Evolutionary conservation across 225 moss, liverwort and hornwort species (phyloP).

Genomic region (Polytrichum formosum): DNA sequence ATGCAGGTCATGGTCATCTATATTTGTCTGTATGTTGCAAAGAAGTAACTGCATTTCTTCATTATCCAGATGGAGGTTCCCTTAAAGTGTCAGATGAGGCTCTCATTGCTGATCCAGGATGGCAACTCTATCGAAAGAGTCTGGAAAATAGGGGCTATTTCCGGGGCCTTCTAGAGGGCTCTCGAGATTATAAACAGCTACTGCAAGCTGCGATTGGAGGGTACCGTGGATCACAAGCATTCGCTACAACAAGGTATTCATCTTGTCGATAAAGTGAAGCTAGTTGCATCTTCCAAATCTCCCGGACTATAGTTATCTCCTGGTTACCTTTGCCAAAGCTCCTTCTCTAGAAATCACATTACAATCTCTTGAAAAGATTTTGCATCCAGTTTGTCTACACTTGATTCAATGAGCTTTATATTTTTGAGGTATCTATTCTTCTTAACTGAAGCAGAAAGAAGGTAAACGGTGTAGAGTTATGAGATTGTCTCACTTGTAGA

Average conservation of each 20-base stretch:
- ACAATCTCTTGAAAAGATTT: too few relatives aligned
- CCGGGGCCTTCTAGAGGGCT: constrained; percentile 71
- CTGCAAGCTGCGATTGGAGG: constrained; percentile 63
- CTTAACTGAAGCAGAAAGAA: too few relatives aligned
- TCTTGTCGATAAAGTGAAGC: constrained; percentile 1
- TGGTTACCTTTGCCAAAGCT: too few relatives aligned
- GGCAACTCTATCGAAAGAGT: constrained; percentile 70
- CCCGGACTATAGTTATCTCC: too few relatives aligned
- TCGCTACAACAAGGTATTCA: constrained; percentile 58
- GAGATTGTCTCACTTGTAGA: too few relatives aligned
- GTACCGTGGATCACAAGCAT: constrained; percentile 55
- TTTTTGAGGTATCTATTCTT: too few relatives aligned
- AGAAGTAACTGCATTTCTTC: background rate
- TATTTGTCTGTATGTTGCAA: too few relatives aligned
- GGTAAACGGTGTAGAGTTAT: too few relatives aligned
- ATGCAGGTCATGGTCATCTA: background rate
- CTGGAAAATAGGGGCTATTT: constrained; percentile 82
- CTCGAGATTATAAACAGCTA: constrained; percentile 61
- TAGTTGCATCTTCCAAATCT: too few relatives aligned
- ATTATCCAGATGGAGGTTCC: constrained; percentile 18
- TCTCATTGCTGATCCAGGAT: constrained; percentile 52
- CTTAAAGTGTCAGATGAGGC: constrained; percentile 19
- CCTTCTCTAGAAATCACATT: too few relatives aligned
- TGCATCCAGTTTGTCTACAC: too few relatives aligned
- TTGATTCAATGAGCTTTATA: too few relatives aligned